phyloP scores from a whole-genome alignment of 73 alveolate species.

The Paramecium primaurelia region DNA sequence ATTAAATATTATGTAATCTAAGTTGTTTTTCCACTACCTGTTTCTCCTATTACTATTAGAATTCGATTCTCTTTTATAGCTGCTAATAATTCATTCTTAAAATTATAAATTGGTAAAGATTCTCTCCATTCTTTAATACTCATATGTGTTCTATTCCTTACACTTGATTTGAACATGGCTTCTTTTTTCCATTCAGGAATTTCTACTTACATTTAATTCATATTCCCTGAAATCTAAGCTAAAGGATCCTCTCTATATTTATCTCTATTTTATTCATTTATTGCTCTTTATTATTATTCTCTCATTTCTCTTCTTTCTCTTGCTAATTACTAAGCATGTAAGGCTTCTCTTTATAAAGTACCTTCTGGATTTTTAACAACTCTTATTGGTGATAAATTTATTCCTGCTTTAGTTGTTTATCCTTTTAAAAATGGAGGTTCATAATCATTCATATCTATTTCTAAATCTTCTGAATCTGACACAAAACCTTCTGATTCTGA shows the following conservation, averaged over 20 bases:
- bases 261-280: conserved; percentile 80
- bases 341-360: conserved; percentile 84
- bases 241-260: conserved; percentile 83
- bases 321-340: conserved; percentile 83
- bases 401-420: conserved; percentile 87
- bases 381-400: conserved; percentile 84
- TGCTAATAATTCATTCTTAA: conserved; percentile 84
- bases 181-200: conserved; percentile 76
- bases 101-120: conserved; percentile 95
- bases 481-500: conserved; percentile 60
- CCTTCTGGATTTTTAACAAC: conserved; percentile 95
- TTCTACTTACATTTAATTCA: conserved; percentile 64
- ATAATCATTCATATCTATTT: conserved; percentile 94
- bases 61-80: conserved; percentile 83
- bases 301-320: conserved; percentile 94
- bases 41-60: conserved; percentile 99
- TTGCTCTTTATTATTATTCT: conserved; percentile 76
- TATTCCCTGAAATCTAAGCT: conserved; percentile 50
- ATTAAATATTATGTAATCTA: conserved; percentile 94
- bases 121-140: conserved; percentile 93
- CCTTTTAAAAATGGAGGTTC: conserved; percentile 97
- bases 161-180: conserved; percentile 61
- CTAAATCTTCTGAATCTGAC: conserved; percentile 83
- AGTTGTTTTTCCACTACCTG: conserved; percentile 99
- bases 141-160: conserved; percentile 64